Evolutionary conservation across 805 yeast genomes (phyloP).

Genomic region (Lachancea sp.): DNA sequence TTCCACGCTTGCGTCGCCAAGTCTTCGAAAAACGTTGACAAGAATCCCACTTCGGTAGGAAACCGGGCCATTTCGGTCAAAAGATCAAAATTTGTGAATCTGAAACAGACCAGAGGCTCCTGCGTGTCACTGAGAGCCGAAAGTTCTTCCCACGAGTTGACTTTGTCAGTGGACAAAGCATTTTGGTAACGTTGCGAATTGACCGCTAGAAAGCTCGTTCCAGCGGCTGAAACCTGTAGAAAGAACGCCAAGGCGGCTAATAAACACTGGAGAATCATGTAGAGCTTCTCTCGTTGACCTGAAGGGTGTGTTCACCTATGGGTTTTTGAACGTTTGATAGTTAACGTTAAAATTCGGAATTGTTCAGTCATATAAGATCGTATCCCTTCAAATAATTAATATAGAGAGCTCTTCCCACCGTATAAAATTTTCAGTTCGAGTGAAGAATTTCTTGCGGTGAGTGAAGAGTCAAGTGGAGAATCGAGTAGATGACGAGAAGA

Average conservation of each 20-base stretch:
- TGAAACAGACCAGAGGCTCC: slow-evolving; percentile 23
- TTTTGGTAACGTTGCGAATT: slow-evolving; percentile 11
- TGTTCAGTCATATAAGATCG: neutral
- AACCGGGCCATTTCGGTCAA: slow-evolving; percentile 11
- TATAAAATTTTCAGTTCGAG: neutral
- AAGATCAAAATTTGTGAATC: slow-evolving; percentile 18
- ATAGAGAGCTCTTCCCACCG: neutral
- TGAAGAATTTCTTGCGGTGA: neutral
- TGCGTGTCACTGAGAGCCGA: slow-evolving; percentile 4
- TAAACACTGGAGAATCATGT: slow-evolving; percentile 2
- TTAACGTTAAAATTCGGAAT: neutral
- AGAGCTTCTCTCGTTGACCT: neutral
- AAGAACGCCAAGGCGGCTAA: slow-evolving; percentile 1
- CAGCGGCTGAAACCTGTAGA: slow-evolving; percentile 6
- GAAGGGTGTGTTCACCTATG: neutral
- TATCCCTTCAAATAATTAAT: neutral
- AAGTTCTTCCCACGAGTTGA: slow-evolving; percentile 7
- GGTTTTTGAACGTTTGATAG: neutral
- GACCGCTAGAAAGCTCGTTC: slow-evolving; percentile 10
- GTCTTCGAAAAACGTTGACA: slow-evolving; percentile 16
- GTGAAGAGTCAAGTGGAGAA: neutral
- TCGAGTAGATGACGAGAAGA: neutral
- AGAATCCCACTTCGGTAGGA: slow-evolving; percentile 13
- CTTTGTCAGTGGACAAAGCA: slow-evolving; percentile 5
- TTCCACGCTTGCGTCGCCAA: slow-evolving; percentile 12